Conservation (phyloP, 441 rosid genomes). For the Manihot esculenta region DNA sequence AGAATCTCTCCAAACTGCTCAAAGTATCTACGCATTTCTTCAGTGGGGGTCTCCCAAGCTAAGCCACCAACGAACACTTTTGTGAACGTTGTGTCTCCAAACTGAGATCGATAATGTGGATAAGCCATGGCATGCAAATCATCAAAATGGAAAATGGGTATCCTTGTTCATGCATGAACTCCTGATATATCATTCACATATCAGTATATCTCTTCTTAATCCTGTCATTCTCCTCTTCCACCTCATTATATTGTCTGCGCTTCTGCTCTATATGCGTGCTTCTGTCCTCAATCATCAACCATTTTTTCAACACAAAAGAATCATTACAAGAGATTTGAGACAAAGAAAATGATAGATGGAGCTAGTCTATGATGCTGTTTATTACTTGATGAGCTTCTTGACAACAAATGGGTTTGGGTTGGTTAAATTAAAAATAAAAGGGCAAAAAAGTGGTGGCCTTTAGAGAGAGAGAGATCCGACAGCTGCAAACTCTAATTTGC, state of each 20-base stretch:
- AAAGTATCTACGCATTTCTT: constrained; percentile 77
- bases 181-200: neutral
- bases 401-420: neutral
- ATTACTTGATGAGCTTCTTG: constrained; percentile 10
- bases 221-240: constrained; percentile 19
- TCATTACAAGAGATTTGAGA: constrained; percentile 22
- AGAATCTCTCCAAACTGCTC: constrained; percentile 94
- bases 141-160: constrained; percentile 13
- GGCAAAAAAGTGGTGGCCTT: constrained; percentile 4
- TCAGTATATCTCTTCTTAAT: neutral
- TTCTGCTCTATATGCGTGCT: constrained; percentile 18
- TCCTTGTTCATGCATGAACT: constrained; percentile 22
- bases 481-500: constrained; percentile 60
- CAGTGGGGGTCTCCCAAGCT: constrained; percentile 95
- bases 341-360: constrained; percentile 24
- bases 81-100: constrained; percentile 85
- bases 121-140: constrained; percentile 41
- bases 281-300: constrained; percentile 10
- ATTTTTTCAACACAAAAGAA: constrained; percentile 9
- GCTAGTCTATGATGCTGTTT: constrained; percentile 21
- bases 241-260: constrained; percentile 18
- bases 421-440: constrained; percentile 24
- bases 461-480: constrained; percentile 38
- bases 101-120: constrained; percentile 78
- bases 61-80: constrained; percentile 94